Evolutionary conservation across 768 basidiomycete species (phyloP).

Genomic region (Termitomyces sp.): DNA sequence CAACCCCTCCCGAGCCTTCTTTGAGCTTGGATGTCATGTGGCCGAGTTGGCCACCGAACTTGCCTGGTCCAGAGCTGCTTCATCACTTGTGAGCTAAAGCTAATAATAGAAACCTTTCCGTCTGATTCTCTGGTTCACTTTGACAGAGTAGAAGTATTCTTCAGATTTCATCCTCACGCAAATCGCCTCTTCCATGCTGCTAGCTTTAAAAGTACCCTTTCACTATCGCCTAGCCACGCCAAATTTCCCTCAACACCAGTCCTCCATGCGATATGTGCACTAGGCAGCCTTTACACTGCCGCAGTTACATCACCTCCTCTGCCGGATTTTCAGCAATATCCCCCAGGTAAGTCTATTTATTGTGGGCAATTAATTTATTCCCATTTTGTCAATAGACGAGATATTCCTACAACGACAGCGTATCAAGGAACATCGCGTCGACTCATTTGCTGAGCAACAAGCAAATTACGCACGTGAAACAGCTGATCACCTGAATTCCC

Average conservation of each 20-base stretch:
- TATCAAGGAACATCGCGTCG: constrained; percentile 37
- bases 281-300: constrained; percentile 71
- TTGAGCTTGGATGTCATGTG: constrained; percentile 36
- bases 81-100: constrained; percentile 53
- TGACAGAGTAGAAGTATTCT: constrained; percentile 65
- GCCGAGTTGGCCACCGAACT: constrained; percentile 55
- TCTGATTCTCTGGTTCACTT: not conserved
- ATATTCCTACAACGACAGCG: constrained; percentile 46
- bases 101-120: not conserved
- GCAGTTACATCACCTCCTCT: constrained; percentile 53
- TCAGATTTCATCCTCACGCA: constrained; percentile 71
- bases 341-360: constrained; percentile 29
- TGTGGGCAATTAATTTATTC: not conserved
- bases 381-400: constrained; percentile 34
- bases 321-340: constrained; percentile 41
- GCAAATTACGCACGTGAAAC: constrained; percentile 48
- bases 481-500: constrained; percentile 38
- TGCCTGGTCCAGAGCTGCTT: constrained; percentile 59
- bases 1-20: constrained; percentile 11
- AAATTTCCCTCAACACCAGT: constrained; percentile 68
- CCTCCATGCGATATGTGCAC: constrained; percentile 84
- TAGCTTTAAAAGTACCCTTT: constrained; percentile 59
- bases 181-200: constrained; percentile 62
- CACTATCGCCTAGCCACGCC: constrained; percentile 59
- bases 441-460: constrained; percentile 64